Evolutionary conservation across 2,329 filamentous ascomycete species (phyloP), one percentile per base, ranked within the genome.

Genomic region (Diaporthe destruens): DNA sequence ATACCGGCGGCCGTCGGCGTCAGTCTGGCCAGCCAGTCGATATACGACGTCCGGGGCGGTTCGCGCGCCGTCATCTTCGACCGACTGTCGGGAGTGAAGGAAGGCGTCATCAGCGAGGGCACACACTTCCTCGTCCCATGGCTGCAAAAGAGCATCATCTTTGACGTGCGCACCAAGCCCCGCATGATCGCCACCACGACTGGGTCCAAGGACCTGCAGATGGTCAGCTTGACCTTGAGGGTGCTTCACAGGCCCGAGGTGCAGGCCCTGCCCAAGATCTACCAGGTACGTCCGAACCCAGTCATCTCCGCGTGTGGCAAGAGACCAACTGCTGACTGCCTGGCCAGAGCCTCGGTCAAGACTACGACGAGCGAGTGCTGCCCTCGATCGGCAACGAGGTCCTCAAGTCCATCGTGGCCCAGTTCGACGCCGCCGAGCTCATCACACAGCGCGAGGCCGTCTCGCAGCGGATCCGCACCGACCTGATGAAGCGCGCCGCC

Each of bases 301-400:
- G 71, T 47, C 65, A 36, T 32, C 25, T 47, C 29, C n/a, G 29
- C 18, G 3, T 14, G 25, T 16, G 6, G 36, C 32, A 18, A 47
- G 18, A 36, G 6, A 57, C 69, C 34, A 56, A 73, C 25, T n/a
- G 47, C 71, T 74, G 51, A 73, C 47, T 47, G 36, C 5, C 11
- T 25, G 7, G 18, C 12, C 77, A 98, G 96, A 96, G 95, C 81
- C 96, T 99, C 83, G 96, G 96, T 81, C 93, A 92, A 86, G 96
- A 99, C 84, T 99, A 99, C 87, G 96, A 99, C 83, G 96, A 99
- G 89, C 91, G 96, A 84, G 96, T 99, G 73, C 92, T 99, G 79
- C 96, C 96, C 63, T 98, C 95, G 77, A 99, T 99, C 85, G 96
- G 97, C 79, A 99, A 99, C 87, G 96, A 99, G 90, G 96, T 99